Base-by-base conservation (phyloP, 345 rosid species). In the Populus davidiana region DNA sequence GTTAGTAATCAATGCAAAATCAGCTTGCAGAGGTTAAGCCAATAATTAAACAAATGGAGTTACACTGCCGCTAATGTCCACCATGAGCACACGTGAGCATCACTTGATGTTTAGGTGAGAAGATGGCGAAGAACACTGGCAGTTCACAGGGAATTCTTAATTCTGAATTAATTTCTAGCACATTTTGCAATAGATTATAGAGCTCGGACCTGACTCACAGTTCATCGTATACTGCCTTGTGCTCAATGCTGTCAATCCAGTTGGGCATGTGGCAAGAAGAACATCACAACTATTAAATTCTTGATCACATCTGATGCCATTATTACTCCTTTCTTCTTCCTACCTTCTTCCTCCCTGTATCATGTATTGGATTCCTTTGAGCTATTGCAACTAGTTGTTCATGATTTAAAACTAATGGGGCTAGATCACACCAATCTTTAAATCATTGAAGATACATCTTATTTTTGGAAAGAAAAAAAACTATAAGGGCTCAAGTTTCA, bases 281-380 rank as follows among this genome's bases (percentile, higher is more conserved):
- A 78, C 29, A 52, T 18, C 38, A 39, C 77, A 73, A 56, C 77
- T 73, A 27, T 56, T 66, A 21, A 41, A 78, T 63, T 33, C n/a
- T 17, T n/a, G 25, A 44, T 62, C n/a, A 35, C 5, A 14, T 9
- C 61, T 36, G 8, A 7, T 12, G 14, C 13, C 59, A 5, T 33
- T 13, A 16, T 8, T 6, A 7, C 16, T 2, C 74, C 7, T 2
- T 18, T 35, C 69, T 66, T 66, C 23, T 33, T 33, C 35, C n/a
- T n/a, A n/a, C n/a, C n/a, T 33, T 33, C 33, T 4, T 33, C 36
- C 5, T 33, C 36, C 36, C 4, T 33, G 36, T 33, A 33, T 33
- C 36, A 33, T 33, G 1, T 33, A 4, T 33, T 4, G 5, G 36
- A 4, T 33, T 33, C 5, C 36, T 4, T 33, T 33, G 36, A 33